Conservation (phyloP, 345 rosid species). For the Nasturtium officinale region DNA sequence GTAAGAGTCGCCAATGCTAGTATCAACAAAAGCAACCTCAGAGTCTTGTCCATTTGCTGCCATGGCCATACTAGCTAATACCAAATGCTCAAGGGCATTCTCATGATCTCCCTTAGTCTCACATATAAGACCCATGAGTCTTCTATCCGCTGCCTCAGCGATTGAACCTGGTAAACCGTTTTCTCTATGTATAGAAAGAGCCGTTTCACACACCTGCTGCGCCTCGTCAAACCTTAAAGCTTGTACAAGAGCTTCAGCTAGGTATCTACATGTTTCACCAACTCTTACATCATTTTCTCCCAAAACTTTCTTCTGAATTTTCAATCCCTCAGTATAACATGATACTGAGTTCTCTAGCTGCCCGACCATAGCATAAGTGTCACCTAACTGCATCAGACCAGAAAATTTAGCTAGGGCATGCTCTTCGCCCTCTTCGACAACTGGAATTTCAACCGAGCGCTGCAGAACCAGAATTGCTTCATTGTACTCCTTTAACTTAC, state of each 20-base stretch:
- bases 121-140: conserved; percentile 92
- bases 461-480: conserved; percentile 83
- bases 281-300: conserved; percentile 79
- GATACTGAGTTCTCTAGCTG: conserved; percentile 74
- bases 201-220: conserved; percentile 65
- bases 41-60: conserved; percentile 78
- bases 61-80: conserved; percentile 92
- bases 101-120: conserved; percentile 88
- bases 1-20: conserved; percentile 91
- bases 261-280: conserved; percentile 82
- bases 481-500: conserved; percentile 67
- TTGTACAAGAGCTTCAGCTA: conserved; percentile 89
- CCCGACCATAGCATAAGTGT: conserved; percentile 85
- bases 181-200: conserved; percentile 70
- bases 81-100: conserved; percentile 85
- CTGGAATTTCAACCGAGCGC: conserved; percentile 73
- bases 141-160: conserved; percentile 87
- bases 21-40: conserved; percentile 82
- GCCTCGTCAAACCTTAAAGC: conserved; percentile 84
- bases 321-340: conserved; percentile 74
- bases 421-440: conserved; percentile 66
- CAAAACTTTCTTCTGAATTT: conserved; percentile 68
- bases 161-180: conserved; percentile 64
- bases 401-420: conserved; percentile 90
- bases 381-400: conserved; percentile 94